Percentiles rank a stretch among this genome's conserved stretches.
Evolutionary conservation across 208 protist genomes (phyloP).

Genomic region (Trypanosoma vivax): DNA sequence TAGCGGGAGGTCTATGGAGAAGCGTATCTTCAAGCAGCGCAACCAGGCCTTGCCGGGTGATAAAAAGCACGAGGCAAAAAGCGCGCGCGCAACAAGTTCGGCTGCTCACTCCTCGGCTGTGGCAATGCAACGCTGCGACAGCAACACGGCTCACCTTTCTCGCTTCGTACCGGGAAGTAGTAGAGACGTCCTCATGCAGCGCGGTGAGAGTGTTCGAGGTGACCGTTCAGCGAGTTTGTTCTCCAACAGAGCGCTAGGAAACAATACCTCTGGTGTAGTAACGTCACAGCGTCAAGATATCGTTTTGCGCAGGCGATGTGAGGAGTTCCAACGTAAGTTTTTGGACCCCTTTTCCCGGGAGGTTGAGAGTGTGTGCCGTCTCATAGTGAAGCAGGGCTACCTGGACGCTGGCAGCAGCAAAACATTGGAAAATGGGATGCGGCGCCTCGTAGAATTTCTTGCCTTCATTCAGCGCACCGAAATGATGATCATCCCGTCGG

Average conservation of each 20-base stretch:
- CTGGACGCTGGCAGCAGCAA: conserved; percentile 39
- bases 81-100: neutral
- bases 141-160: neutral
- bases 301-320: conserved; percentile 25
- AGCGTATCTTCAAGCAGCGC: neutral
- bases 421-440: conserved; percentile 36
- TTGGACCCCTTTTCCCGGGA: conserved; percentile 37
- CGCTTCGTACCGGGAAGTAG: neutral
- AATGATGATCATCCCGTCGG: conserved; percentile 31
- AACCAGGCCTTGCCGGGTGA: neutral
- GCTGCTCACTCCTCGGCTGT: neutral
- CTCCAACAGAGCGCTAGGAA: conserved; percentile 3
- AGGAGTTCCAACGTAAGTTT: conserved; percentile 34
- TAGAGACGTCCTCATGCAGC: neutral
- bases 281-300: conserved; percentile 22
- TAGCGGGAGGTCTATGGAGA: neutral
- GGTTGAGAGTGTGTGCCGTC: conserved; percentile 27
- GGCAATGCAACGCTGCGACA: neutral
- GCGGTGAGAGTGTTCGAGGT: neutral
- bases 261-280: conserved; percentile 13
- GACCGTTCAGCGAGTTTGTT: neutral
- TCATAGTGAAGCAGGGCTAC: conserved; percentile 34
- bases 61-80: conserved; percentile 1
- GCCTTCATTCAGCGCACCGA: conserved; percentile 31
- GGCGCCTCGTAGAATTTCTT: conserved; percentile 37